phyloP scores from a whole-genome alignment of 768 basidiomycete species.

The Russula lepida region DNA sequence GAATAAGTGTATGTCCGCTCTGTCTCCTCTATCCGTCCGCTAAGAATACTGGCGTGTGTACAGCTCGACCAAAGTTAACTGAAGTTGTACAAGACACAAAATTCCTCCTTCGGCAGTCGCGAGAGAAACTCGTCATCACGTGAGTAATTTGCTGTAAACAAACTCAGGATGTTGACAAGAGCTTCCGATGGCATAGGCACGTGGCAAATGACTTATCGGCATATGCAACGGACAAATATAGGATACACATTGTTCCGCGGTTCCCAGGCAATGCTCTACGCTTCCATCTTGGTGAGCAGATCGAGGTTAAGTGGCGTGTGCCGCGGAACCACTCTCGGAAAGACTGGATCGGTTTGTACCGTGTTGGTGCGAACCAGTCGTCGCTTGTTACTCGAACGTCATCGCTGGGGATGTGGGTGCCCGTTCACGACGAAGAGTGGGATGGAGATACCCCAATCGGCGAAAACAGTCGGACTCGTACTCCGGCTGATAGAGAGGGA shows the following conservation, averaged over 20 bases:
- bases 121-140: slow-evolving; percentile 90
- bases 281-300: slow-evolving; percentile 89
- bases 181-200: slow-evolving; percentile 39
- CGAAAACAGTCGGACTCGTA: slow-evolving; percentile 28
- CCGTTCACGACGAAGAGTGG: slow-evolving; percentile 88
- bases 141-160: slow-evolving; percentile 32
- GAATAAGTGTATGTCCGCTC: slow-evolving; percentile 63
- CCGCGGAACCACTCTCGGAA: slow-evolving; percentile 78
- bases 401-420: slow-evolving; percentile 87
- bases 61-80: slow-evolving; percentile 81
- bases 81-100: slow-evolving; percentile 93
- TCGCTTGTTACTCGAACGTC: slow-evolving; percentile 75
- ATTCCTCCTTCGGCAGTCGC: slow-evolving; percentile 79
- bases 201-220: slow-evolving; percentile 74
- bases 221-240: slow-evolving; percentile 76
- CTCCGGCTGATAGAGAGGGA: slow-evolving; percentile 5
- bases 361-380: slow-evolving; percentile 82
- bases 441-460: slow-evolving; percentile 73
- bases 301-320: slow-evolving; percentile 79
- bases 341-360: slow-evolving; percentile 95
- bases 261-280: slow-evolving; percentile 43
- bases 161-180: not conserved
- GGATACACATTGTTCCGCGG: slow-evolving; percentile 49
- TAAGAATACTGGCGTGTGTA: slow-evolving; percentile 1
- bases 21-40: not conserved